phyloP scores from a whole-genome alignment of 352 stramenopile genomes.

The Pythium insidiosum region DNA sequence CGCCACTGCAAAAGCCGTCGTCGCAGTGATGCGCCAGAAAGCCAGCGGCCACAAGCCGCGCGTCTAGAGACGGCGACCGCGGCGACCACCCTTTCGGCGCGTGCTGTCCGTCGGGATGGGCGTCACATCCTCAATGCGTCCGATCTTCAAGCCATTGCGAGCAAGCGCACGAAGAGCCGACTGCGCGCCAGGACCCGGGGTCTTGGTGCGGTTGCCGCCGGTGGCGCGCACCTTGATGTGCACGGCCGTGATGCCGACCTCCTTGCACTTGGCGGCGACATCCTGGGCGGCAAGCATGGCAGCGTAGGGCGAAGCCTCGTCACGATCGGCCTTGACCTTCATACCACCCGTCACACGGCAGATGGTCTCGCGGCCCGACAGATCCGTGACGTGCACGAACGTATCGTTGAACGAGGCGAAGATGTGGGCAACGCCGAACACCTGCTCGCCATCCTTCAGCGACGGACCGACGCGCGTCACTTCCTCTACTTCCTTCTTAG shows the following conservation, averaged over 20 bases:
- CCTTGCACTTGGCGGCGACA: constrained; percentile 95
- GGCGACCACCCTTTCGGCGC: constrained; percentile 97
- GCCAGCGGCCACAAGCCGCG: no score
- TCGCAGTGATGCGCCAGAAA: no score
- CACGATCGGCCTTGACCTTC: constrained; percentile 99
- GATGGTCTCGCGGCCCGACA: constrained; percentile 99
- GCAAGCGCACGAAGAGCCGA: constrained; percentile 97
- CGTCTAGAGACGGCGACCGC: constrained; percentile 98
- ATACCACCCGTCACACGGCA: constrained; percentile 99
- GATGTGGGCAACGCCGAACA: constrained; percentile 99
- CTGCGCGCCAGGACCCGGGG: constrained; percentile 97
- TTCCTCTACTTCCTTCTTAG: constrained; percentile 89
- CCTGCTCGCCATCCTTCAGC: constrained; percentile 95
- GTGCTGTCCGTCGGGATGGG: constrained; percentile 99
- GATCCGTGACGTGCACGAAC: constrained; percentile 99
- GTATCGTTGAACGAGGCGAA: constrained; percentile 99
- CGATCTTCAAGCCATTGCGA: constrained; percentile 99
- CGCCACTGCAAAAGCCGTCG: no score
- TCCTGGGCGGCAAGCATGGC: constrained; percentile 99
- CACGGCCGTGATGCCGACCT: constrained; percentile 98
- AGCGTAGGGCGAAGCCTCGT: constrained; percentile 99
- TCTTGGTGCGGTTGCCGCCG: constrained; percentile 98
- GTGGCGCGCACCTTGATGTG: constrained; percentile 99
- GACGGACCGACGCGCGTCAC: constrained; percentile 90
- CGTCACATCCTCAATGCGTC: constrained; percentile 99